Evolutionary conservation across 441 rosid genomes (phyloP).

Genomic region (Isatis lusitanica): DNA sequence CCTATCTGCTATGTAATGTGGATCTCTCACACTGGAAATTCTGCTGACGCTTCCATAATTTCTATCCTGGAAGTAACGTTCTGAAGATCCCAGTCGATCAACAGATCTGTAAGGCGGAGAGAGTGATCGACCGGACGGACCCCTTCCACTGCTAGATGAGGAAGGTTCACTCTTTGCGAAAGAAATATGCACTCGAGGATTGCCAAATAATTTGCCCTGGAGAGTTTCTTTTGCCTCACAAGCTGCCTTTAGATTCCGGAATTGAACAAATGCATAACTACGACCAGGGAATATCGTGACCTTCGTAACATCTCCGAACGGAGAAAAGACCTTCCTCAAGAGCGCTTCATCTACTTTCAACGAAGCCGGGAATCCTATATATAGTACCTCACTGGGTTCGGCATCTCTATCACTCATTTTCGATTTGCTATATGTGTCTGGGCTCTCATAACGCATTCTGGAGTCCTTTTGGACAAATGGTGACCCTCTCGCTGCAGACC

Average conservation of each 20-base stretch:
- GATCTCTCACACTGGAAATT: slow-evolving; percentile 55
- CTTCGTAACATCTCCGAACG: slow-evolving; percentile 89
- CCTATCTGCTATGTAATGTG: slow-evolving; percentile 42
- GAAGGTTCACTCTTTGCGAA: slow-evolving; percentile 83
- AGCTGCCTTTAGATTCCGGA: slow-evolving; percentile 62
- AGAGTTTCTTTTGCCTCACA: slow-evolving; percentile 91
- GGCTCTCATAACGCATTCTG: slow-evolving; percentile 59
- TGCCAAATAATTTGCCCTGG: slow-evolving; percentile 89
- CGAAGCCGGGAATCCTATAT: slow-evolving; percentile 91
- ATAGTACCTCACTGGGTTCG: slow-evolving; percentile 90
- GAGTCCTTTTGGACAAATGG: slow-evolving; percentile 71
- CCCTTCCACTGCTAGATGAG: slow-evolving; percentile 60
- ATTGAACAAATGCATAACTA: slow-evolving; percentile 94
- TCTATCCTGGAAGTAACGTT: slow-evolving; percentile 54
- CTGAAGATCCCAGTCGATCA: slow-evolving; percentile 56
- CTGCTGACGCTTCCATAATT: slow-evolving; percentile 42
- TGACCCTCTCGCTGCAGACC: slow-evolving; percentile 63
- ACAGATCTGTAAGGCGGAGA: slow-evolving; percentile 60
- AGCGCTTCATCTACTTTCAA: slow-evolving; percentile 78
- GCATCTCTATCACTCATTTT: slow-evolving; percentile 60
- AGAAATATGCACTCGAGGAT: slow-evolving; percentile 95
- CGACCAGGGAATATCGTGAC: slow-evolving; percentile 91
- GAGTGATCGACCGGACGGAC: slow-evolving; percentile 44
- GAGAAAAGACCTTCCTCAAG: slow-evolving; percentile 77
- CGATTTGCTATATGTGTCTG: slow-evolving; percentile 60